Evolutionary conservation across 2,329 filamentous ascomycete genomes (phyloP).

Genomic region (Escovopsis weberi): DNA sequence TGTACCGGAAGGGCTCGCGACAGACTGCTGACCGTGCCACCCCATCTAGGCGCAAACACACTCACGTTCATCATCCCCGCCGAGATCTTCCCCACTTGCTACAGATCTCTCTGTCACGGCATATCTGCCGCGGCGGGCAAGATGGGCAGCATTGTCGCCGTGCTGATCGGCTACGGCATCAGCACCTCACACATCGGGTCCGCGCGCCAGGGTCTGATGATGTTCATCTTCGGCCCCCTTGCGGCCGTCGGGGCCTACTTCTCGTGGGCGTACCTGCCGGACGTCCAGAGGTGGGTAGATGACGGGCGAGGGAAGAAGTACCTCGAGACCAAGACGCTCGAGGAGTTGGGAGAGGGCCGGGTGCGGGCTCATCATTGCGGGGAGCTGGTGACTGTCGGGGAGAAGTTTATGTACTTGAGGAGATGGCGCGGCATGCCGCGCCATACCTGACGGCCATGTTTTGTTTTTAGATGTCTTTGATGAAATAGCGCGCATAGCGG

Average conservation of each 20-base stretch:
- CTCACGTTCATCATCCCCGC: slow-evolving; percentile 50
- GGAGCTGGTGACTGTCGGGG: slow-evolving; percentile 28
- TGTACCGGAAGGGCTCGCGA: neutral
- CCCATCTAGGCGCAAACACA: slow-evolving; percentile 36
- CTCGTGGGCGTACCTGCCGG: slow-evolving; percentile 37
- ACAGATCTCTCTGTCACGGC: slow-evolving; percentile 47
- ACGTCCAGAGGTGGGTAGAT: slow-evolving; percentile 27
- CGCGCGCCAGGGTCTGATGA: slow-evolving; percentile 33
- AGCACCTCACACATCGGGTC: slow-evolving; percentile 27
- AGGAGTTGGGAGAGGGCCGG: slow-evolving; percentile 35
- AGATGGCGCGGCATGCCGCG: slow-evolving; percentile 14
- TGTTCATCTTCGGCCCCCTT: slow-evolving; percentile 35
- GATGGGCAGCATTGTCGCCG: slow-evolving; percentile 38
- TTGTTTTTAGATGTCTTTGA: neutral
- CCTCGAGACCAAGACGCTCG: slow-evolving; percentile 32
- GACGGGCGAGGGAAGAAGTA: slow-evolving; percentile 21
- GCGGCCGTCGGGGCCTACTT: slow-evolving; percentile 33
- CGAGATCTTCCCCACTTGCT: slow-evolving; percentile 50
- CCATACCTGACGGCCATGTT: neutral
- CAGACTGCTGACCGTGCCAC: neutral
- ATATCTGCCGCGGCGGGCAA: slow-evolving; percentile 48
- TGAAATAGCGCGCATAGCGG: too few relatives aligned
- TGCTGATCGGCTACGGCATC: slow-evolving; percentile 35
- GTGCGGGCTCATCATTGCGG: slow-evolving; percentile 29
- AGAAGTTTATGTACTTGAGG: slow-evolving; percentile 27